phyloP scores from a whole-genome alignment of 176 grass and related monocot genomes.

The Zea luxurians region DNA sequence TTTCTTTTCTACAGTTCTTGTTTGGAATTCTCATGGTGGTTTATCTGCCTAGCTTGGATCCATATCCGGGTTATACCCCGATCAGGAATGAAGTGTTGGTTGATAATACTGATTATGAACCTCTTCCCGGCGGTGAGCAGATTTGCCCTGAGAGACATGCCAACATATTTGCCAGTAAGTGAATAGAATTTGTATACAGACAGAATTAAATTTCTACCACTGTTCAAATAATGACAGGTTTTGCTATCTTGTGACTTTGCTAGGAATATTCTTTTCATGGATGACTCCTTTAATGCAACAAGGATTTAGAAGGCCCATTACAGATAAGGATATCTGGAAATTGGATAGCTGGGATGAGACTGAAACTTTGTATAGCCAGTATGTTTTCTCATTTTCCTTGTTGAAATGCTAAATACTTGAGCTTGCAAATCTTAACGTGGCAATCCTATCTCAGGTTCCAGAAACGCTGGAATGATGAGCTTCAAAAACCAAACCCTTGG shows the following conservation, averaged over 20 bases:
- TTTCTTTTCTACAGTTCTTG: constrained; percentile 61
- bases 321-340: constrained; percentile 98
- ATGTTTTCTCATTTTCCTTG: constrained; percentile 41
- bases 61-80: constrained; percentile 78
- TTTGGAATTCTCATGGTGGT: constrained; percentile 87
- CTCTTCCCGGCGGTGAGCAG: constrained; percentile 74
- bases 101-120: constrained; percentile 78
- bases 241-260: constrained; percentile 35
- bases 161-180: constrained; percentile 76
- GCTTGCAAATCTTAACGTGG: constrained; percentile 25
- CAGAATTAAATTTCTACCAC: constrained; percentile 19
- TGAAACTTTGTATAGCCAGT: constrained; percentile 90
- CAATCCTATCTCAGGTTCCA: constrained; percentile 68
- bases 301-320: constrained; percentile 80
- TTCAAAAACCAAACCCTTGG: constrained; percentile 82
- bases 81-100: constrained; percentile 58
- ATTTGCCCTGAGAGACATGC: constrained; percentile 80
- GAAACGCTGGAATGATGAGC: constrained; percentile 73
- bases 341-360: constrained; percentile 89
- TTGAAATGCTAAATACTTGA: constrained; percentile 20
- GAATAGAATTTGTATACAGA: constrained; percentile 33
- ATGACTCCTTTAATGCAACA: constrained; percentile 96
- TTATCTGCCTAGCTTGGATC: constrained; percentile 84
- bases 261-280: constrained; percentile 94
- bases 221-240: constrained; percentile 19